These are phyloP conservation scores for Coniochaeta sp. DNA, from an alignment of 2,329 filamentous ascomycete species.

Conservation along the genomic window DNA sequence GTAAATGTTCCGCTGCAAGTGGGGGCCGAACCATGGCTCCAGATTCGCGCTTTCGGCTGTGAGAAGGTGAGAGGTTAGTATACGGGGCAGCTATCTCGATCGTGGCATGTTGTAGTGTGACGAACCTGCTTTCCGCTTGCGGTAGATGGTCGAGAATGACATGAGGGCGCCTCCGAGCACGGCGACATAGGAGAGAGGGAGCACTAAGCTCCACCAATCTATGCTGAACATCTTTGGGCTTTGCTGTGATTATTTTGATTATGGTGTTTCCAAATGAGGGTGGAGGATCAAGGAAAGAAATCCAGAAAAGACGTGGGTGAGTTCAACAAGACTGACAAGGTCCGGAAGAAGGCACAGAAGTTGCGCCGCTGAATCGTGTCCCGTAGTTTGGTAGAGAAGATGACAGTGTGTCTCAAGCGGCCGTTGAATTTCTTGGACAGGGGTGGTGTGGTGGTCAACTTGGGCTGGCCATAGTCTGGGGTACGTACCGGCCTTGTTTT, in stretches of 20 bases:
- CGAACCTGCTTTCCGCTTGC: conserved; percentile 80
- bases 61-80: conserved; percentile 7
- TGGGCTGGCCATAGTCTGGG: background rate
- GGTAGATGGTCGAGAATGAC: conserved; percentile 88
- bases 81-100: background rate
- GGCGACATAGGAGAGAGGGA: conserved; percentile 83
- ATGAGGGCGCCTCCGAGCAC: conserved; percentile 83
- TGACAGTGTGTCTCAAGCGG: conserved; percentile 1
- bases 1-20: conserved; percentile 91
- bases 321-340: background rate
- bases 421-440: background rate
- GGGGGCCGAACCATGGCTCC: conserved; percentile 87
- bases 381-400: background rate
- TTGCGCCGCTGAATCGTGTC: background rate
- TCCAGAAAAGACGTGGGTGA: background rate
- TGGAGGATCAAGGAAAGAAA: background rate
- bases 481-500: background rate
- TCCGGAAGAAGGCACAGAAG: background rate
- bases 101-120: conserved; percentile 11
- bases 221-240: conserved; percentile 44
- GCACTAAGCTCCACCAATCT: conserved; percentile 77
- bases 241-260: too few species aligned
- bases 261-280: conserved; percentile 4
- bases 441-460: too few species aligned
- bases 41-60: conserved; percentile 73